A percentile compares a stretch with the other conserved stretches of the same genome.
Evolutionary conservation across 441 rosid species (phyloP).

Genomic region (Pelargonium fulgidum): DNA sequence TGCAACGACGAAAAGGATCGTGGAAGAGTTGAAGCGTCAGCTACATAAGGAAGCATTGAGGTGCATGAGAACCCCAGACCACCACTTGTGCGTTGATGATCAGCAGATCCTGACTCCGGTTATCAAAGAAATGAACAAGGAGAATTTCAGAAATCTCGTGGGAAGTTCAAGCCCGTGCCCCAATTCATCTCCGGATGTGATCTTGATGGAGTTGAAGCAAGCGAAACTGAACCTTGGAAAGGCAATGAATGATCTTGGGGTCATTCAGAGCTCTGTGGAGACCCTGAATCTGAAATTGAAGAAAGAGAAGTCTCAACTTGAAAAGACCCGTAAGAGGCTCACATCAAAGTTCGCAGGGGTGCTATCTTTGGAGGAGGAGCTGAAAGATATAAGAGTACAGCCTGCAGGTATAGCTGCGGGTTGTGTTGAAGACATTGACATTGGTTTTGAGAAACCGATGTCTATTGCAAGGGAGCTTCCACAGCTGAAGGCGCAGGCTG

Average conservation of each 20-base stretch:
- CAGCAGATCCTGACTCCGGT: constrained; percentile 30
- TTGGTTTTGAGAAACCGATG: constrained; percentile 12
- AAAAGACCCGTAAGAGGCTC: constrained; percentile 55
- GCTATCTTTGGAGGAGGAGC: constrained; percentile 49
- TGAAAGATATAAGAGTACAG: constrained; percentile 34
- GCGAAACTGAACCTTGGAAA: constrained; percentile 72
- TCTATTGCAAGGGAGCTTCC: constrained; percentile 24
- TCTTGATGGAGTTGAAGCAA: constrained; percentile 76
- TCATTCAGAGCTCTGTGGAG: constrained; percentile 73
- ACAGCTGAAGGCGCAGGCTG: constrained; percentile 29
- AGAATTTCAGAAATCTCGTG: constrained; percentile 28
- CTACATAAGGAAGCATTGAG: constrained; percentile 76
- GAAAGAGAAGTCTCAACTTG: constrained; percentile 58
- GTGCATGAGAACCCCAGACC: constrained; percentile 39
- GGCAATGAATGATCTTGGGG: constrained; percentile 68
- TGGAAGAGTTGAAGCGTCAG: constrained; percentile 75
- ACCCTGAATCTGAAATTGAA: constrained; percentile 67
- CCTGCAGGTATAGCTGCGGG: constrained; percentile 20
- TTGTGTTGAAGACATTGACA: constrained; percentile 14
- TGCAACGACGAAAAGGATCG: constrained; percentile 71
- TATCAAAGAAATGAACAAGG: constrained; percentile 60
- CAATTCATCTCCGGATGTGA: constrained; percentile 60
- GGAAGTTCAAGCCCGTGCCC: constrained; percentile 40
- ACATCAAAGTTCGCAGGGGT: constrained; percentile 51
- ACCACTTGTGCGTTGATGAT: constrained; percentile 27